Base-by-base conservation (phyloP, 345 rosid species). In the Conringia planisiliqua region DNA sequence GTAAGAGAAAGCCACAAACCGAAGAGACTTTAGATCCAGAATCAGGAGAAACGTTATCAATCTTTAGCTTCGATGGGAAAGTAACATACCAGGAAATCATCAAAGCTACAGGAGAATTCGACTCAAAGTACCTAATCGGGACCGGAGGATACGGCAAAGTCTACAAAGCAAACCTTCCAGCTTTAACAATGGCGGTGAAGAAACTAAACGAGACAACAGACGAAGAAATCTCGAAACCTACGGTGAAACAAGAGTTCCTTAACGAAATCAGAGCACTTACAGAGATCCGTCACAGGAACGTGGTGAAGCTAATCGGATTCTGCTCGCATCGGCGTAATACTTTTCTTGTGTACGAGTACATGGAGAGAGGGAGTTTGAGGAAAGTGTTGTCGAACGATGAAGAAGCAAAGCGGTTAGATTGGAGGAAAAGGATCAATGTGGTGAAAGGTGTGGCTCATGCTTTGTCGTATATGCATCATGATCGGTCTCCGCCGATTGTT, bases 401-500 rank as follows among this genome's bases (percentile, higher is more conserved):
- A 10, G 78, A 66, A 32, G 81, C 82, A 55, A 65, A 62, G 76
- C 39, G 43, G 17, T 24, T 78, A 16, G 71, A 76, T 66, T 85
- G 86, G 88, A 68, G 20, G 8, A 54, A 54, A 38, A 78, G 86
- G 81, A 39, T 85, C 43, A 67, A 73, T 7, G 58, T 80, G 14
- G 73, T 80, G 42, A 82, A 55, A 76, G 83, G 88, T 54, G 79
- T 82, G 42, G 83, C 86, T 39, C 79, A 85, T 59, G 86, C 84
- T 2, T 70, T 85, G 44, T 78, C 86, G 18, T 85, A 85, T 72
- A 58, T 85, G 78, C 84, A 85, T 74, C 88, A 85, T 51, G 80
- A 82, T 56, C 84, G 83, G 9, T 50, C 70, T 6, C 83, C 84
- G 4, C 17, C 80, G 29, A 65, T 82, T 57, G 78, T 82, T 36